phyloP scores from a whole-genome alignment of 371 early-diverging fungal genomes.

The Thermomucor indicae-seudaticae region DNA sequence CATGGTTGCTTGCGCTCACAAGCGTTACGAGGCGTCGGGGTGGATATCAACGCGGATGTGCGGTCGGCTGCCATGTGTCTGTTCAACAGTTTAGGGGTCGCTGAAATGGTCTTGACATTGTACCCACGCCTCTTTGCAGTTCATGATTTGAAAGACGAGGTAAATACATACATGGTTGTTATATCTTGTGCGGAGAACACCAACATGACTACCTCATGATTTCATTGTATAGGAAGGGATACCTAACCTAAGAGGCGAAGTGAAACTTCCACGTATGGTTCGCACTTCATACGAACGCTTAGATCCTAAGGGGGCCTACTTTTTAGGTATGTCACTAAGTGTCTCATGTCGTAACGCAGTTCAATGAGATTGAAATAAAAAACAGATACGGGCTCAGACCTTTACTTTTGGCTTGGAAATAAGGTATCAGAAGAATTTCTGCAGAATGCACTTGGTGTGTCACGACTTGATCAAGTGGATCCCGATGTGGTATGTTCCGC shows the following conservation, averaged over 20 bases:
- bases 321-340: constrained; percentile 33
- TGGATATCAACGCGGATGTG: constrained; percentile 66
- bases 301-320: constrained; percentile 69
- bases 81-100: constrained; percentile 71
- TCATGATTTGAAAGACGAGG: constrained; percentile 58
- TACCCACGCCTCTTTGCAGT: constrained; percentile 85
- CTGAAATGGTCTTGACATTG: constrained; percentile 69
- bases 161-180: constrained; percentile 11
- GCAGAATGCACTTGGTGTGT: constrained; percentile 72
- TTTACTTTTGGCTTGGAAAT: constrained; percentile 89
- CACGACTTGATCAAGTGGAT: constrained; percentile 71
- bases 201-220: not conserved
- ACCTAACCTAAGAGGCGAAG: constrained; percentile 33
- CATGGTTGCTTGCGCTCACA: constrained; percentile 79
- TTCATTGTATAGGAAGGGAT: constrained; percentile 21
- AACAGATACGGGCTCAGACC: constrained; percentile 76
- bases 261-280: constrained; percentile 62
- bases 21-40: constrained; percentile 67
- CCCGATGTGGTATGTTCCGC: constrained; percentile 52
- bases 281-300: constrained; percentile 80
- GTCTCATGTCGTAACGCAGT: not conserved
- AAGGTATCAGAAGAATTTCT: constrained; percentile 59
- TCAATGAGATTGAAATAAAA: not conserved
- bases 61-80: constrained; percentile 77
- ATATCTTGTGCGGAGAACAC: not conserved